These are phyloP conservation scores for Pulveroboletus sp. DNA, from an alignment of 768 basidiomycete species.

Conservation along the genomic window DNA sequence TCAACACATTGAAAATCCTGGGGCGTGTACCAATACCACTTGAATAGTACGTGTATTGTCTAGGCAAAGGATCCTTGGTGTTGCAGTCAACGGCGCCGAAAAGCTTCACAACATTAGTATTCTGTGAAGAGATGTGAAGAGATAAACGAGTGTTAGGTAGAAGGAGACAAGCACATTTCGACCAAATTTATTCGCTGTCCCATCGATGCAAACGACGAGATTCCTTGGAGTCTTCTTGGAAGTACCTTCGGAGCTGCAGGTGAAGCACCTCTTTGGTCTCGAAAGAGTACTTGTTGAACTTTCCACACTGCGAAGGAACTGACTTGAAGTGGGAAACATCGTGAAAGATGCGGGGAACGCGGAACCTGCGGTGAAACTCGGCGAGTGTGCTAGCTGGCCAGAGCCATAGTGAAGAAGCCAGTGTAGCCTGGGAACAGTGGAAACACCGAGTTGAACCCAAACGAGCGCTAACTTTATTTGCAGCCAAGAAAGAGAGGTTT, in stretches of 20 bases:
- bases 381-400: not conserved
- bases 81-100: slow-evolving; percentile 24
- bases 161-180: slow-evolving; percentile 9
- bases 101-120: slow-evolving; percentile 35
- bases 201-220: slow-evolving; percentile 19
- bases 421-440: not conserved
- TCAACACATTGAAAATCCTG: slow-evolving; percentile 22
- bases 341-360: not conserved
- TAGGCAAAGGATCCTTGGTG: slow-evolving; percentile 9
- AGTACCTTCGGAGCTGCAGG: slow-evolving; percentile 3
- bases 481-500: not conserved
- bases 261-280: slow-evolving; percentile 6
- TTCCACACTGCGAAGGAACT: not conserved
- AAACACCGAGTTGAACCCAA: not conserved
- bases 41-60: slow-evolving; percentile 34
- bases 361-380: not conserved
- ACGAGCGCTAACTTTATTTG: not conserved
- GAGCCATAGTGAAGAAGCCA: not conserved
- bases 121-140: slow-evolving; percentile 22
- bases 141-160: not conserved
- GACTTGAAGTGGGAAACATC: slow-evolving; percentile 6
- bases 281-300: slow-evolving; percentile 1
- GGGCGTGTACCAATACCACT: slow-evolving; percentile 37
- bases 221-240: slow-evolving; percentile 7
- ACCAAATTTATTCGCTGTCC: slow-evolving; percentile 20